These are phyloP conservation scores for Neurospora sp. DNA, from an alignment of 495 filamentous ascomycete species.

Conservation along the genomic window DNA sequence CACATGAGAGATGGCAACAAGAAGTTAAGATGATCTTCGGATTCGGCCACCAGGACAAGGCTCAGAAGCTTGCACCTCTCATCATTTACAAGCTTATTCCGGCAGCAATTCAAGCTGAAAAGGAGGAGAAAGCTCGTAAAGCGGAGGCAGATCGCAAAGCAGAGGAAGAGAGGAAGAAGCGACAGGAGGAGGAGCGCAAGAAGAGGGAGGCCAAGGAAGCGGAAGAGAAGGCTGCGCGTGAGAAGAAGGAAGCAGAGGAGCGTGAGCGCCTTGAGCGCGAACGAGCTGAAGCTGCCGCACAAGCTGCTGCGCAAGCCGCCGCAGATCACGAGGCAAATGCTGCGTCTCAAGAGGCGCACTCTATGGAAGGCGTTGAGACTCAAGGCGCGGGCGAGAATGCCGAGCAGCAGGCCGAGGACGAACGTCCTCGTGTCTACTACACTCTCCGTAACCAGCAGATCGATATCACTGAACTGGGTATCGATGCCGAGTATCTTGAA, in stretches of 20 bases:
- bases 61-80: slow-evolving; percentile 54
- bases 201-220: slow-evolving; percentile 48
- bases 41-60: slow-evolving; percentile 54
- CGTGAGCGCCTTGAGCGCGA: slow-evolving; percentile 43
- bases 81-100: slow-evolving; percentile 70
- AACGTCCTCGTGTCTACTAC: slow-evolving; percentile 53
- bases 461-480: slow-evolving; percentile 88
- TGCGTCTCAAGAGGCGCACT: slow-evolving; percentile 36
- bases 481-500: slow-evolving; percentile 87
- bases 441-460: slow-evolving; percentile 75
- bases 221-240: slow-evolving; percentile 45
- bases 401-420: slow-evolving; percentile 18
- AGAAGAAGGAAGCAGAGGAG: slow-evolving; percentile 50
- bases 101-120: slow-evolving; percentile 71
- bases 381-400: slow-evolving; percentile 29
- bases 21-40: slow-evolving; percentile 84
- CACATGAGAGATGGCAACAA: slow-evolving; percentile 73
- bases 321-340: slow-evolving; percentile 3
- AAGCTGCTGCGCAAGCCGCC: slow-evolving; percentile 18
- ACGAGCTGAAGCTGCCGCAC: slow-evolving; percentile 35
- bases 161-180: slow-evolving; percentile 54
- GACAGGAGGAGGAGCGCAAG: slow-evolving; percentile 43
- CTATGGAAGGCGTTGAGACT: slow-evolving; percentile 83
- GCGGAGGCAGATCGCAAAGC: slow-evolving; percentile 51
- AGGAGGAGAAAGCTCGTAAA: slow-evolving; percentile 50